These are phyloP conservation scores for Magnolia officinalis DNA, from an alignment of 164 flowering plant genomes.

Conservation along the genomic window DNA sequence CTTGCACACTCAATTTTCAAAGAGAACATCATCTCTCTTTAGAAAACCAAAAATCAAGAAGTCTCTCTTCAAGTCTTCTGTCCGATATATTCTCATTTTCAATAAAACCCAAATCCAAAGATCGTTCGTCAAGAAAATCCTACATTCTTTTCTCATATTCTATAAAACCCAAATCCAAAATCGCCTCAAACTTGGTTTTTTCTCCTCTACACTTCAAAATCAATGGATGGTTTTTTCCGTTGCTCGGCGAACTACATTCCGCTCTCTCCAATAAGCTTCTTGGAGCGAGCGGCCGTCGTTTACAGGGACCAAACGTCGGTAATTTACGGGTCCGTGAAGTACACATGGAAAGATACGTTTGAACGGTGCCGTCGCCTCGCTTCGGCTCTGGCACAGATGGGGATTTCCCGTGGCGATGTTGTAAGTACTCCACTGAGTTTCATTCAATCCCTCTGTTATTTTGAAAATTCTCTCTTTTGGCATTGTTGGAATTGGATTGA, in stretches of 20 bases:
- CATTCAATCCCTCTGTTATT: not conserved
- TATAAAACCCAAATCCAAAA: not conserved
- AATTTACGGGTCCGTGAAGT: conserved; percentile 20
- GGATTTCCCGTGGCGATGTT: conserved; percentile 25
- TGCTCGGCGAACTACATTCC: conserved; percentile 33
- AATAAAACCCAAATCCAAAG: too few relatives aligned
- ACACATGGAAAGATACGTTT: conserved; percentile 34
- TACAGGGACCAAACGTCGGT: conserved; percentile 28
- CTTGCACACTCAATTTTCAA: too few relatives aligned
- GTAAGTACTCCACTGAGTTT: not conserved
- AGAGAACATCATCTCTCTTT: too few relatives aligned
- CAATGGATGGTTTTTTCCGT: conserved; percentile 13
- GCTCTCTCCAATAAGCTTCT: conserved; percentile 38
- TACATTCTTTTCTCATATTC: not conserved
- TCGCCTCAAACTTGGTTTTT: not conserved
- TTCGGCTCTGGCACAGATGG: conserved; percentile 25
- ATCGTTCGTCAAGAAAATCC: not conserved
- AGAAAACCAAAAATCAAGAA: too few relatives aligned
- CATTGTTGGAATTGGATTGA: not conserved
- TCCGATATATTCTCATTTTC: too few relatives aligned
- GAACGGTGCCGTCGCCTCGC: conserved; percentile 35
- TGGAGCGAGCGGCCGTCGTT: conserved; percentile 27
- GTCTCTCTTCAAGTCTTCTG: too few relatives aligned
- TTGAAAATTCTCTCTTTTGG: not conserved
- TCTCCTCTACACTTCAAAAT: not conserved